phyloP scores from a whole-genome alignment of 2,329 filamentous ascomycete genomes.

The Cladosporium sp. region DNA sequence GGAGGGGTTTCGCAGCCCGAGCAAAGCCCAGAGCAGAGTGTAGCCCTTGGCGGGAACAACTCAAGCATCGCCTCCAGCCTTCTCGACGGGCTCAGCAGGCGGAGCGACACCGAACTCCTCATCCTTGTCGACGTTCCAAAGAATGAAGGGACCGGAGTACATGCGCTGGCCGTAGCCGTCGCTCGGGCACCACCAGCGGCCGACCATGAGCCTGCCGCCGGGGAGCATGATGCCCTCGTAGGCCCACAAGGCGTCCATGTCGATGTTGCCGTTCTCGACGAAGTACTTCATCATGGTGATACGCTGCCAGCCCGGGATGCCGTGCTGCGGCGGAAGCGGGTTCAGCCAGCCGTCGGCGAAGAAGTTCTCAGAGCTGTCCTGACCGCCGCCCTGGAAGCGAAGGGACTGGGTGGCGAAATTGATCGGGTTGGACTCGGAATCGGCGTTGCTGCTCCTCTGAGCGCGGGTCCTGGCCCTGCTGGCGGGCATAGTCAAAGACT shows the following conservation, averaged over 20 bases:
- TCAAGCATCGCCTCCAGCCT: no score
- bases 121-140: conserved; percentile 35
- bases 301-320: conserved; percentile 49
- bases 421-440: neutral
- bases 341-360: conserved; percentile 43
- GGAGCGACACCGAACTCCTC: neutral
- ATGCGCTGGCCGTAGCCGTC: conserved; percentile 20
- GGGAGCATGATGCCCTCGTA: conserved; percentile 46
- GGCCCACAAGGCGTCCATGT: conserved; percentile 38
- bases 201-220: conserved; percentile 41
- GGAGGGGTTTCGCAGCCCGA: neutral
- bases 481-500: conserved; percentile 26
- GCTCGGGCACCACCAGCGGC: conserved; percentile 42
- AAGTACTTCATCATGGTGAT: conserved; percentile 51
- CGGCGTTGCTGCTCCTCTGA: conserved; percentile 21
- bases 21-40: neutral
- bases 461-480: conserved; percentile 26
- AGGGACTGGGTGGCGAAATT: conserved; percentile 16
- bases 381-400: conserved; percentile 35
- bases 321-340: conserved; percentile 41
- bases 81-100: no score
- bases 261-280: conserved; percentile 23
- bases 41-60: no score
- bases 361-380: conserved; percentile 32
- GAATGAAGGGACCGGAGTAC: conserved; percentile 38